Evolutionary conservation across 2,329 filamentous ascomycete species (phyloP), one percentile per base, ranked within the genome.

Genomic region (Colletotrichum cuscutae): DNA sequence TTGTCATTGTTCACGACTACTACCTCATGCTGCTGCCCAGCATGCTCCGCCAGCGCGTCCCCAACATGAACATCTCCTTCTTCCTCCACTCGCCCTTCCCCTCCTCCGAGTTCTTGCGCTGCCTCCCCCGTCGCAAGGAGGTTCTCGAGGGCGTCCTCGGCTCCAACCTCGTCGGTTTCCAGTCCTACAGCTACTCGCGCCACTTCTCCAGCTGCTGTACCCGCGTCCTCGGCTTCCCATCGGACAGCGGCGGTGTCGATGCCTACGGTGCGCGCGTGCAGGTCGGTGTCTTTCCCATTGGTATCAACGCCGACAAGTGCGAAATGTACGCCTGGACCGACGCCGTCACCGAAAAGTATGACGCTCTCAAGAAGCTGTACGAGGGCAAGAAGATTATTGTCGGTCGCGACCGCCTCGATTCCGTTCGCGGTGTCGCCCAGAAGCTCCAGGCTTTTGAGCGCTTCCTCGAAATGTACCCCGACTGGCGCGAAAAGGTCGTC

Each of bases 141-240:
- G 89, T 98, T 12, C 86, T 98, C 15, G 95, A 97, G 77, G 97
- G 97, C 61, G 91, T 98, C 59, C 87, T 98, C 54, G 95, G 96
- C 22, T 91, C 96, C 68, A 98, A 98, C 82, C 92, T 98, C 86
- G 91, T 98, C 75, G 95, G 95, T 1, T 98, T 98, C 85, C 96
- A 98, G 83, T 97, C 95, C 8, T 97, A 95, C 85, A 97, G 95
- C 81, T 98, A 98, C 82, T 96, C 95, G 15, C 91, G 95, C 28
- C 96, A 98, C 82, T 98, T 98, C 81, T 91, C 95, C 49, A 98
- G 95, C 76, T 98, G 95, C 84, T 98, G 95, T 83, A 97, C 95
- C 1, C 91, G 95, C 30, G 93, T 98, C 61, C 88, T 98, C 8
- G 94, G 94, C n/a, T 97, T 97, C 79, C 93, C 95, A 58, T 97